Evolutionary conservation across 371 early-diverging fungal genomes (phyloP), one percentile per base, ranked within the genome.

Genomic region (Mortierella sp.): DNA sequence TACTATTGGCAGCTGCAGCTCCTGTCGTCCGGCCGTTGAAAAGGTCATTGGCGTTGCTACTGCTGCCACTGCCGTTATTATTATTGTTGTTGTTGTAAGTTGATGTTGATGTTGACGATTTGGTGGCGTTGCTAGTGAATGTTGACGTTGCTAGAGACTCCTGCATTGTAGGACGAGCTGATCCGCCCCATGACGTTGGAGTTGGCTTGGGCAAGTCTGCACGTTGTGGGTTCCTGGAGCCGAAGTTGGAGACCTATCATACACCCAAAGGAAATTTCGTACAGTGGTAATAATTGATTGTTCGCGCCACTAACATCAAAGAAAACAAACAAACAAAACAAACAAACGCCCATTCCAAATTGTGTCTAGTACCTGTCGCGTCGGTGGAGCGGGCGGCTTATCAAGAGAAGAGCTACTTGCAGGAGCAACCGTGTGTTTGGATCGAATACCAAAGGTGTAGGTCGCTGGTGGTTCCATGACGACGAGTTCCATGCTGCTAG

Each of bases 401-500:
- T n/a, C 14, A 24, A 71, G 19, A n/a, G 43, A 54, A 3, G 26
- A 13, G 55, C 9, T 19, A 24, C 70, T 28, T 3, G 80, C 69
- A 24, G 46, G 75, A 28, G 80, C 73, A 28, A 84, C 78, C 46
- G 40, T 54, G 34, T 80, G 50, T 46, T 76, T 84, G 19, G 85
- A 84, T 24, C 71, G 53, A 16, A 75, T 5, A 14, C 85, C 85
- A 71, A 84, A 84, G 28, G 75, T 78, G 46, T 84, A 84, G 3
- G 40, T 73, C 28, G 24, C 5, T 3, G 85, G 85, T 0, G 81
- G 74, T 10, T 77, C 73, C 72, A 84, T 55, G 31, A 76, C 78
- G 10, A 84, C 81, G 21, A 84, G 48, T 34, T 84, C 81, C 69
- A 77, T 73, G 50, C 70, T 67, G 26, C 80, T 61, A 2, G 54